phyloP scores from a whole-genome alignment of 169 alveolate genomes.

The Cryptosporidium sp. region DNA sequence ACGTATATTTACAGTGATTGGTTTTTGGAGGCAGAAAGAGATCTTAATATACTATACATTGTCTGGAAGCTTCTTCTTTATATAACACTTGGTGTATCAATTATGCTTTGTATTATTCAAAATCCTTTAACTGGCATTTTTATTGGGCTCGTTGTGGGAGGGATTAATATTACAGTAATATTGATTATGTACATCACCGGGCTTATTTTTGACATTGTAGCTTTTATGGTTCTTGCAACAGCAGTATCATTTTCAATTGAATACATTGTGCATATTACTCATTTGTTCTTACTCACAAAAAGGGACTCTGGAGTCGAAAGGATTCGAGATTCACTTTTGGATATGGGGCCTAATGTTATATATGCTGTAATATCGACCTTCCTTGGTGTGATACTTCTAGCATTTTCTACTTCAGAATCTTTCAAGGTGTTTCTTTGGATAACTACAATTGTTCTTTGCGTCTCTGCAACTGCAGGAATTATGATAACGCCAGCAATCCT shows the following conservation, averaged over 20 bases:
- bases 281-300: constrained; percentile 34
- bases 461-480: constrained; percentile 65
- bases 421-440: constrained; percentile 73
- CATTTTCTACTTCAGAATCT: constrained; percentile 70
- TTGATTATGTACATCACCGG: constrained; percentile 67
- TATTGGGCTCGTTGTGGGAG: constrained; percentile 70
- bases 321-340: constrained; percentile 61
- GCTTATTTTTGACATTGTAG: constrained; percentile 61
- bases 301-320: constrained; percentile 66
- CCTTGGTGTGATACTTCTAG: constrained; percentile 63
- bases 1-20: constrained; percentile 69
- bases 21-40: constrained; percentile 71
- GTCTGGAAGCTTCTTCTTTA: constrained; percentile 69
- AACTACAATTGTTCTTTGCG: constrained; percentile 65
- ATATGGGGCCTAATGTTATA: constrained; percentile 74
- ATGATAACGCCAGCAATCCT: constrained; percentile 66
- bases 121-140: constrained; percentile 70
- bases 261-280: constrained; percentile 64
- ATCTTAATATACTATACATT: constrained; percentile 24
- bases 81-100: constrained; percentile 61
- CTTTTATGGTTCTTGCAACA: constrained; percentile 70
- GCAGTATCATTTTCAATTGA: constrained; percentile 75
- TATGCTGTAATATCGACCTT: constrained; percentile 69
- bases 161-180: constrained; percentile 49
- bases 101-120: constrained; percentile 71